These are phyloP conservation scores for Geosmithia flava DNA, from an alignment of 2,329 filamentous ascomycete species.

Conservation along the genomic window DNA sequence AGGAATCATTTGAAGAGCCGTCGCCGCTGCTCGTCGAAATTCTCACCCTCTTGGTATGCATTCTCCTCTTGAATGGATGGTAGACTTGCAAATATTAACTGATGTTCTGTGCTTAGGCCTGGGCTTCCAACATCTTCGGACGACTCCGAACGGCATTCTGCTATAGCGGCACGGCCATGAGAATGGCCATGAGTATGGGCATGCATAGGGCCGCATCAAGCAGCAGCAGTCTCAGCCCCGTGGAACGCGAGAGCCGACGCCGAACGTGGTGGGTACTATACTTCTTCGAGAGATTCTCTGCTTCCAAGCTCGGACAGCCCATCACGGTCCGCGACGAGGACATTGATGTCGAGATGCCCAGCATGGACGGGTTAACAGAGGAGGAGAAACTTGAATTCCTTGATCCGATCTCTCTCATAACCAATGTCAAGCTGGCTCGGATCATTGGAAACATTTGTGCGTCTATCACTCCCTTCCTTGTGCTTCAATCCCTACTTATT, in stretches of 20 bases:
- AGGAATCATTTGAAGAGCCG: slow-evolving; percentile 28
- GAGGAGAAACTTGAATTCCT: slow-evolving; percentile 15
- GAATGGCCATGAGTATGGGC: slow-evolving; percentile 26
- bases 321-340: slow-evolving; percentile 16
- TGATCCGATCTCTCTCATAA: slow-evolving; percentile 12
- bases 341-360: slow-evolving; percentile 18
- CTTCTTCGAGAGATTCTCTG: slow-evolving; percentile 18
- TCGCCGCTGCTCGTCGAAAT: slow-evolving; percentile 30
- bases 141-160: slow-evolving; percentile 17
- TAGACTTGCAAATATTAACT: background rate
- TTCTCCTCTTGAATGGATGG: background rate
- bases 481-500: background rate
- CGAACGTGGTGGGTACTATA: slow-evolving; percentile 20
- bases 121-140: slow-evolving; percentile 20
- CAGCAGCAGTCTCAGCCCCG: slow-evolving; percentile 7
- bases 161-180: slow-evolving; percentile 20
- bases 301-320: slow-evolving; percentile 18
- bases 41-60: slow-evolving; percentile 20
- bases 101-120: slow-evolving; percentile 7
- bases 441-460: slow-evolving; percentile 15
- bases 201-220: slow-evolving; percentile 21
- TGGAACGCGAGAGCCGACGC: slow-evolving; percentile 11
- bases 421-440: slow-evolving; percentile 14
- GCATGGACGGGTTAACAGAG: slow-evolving; percentile 12
- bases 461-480: background rate